These are phyloP conservation scores for Colletotrichum falcatum DNA, from an alignment of 2,329 filamentous ascomycete genomes.

Conservation along the genomic window DNA sequence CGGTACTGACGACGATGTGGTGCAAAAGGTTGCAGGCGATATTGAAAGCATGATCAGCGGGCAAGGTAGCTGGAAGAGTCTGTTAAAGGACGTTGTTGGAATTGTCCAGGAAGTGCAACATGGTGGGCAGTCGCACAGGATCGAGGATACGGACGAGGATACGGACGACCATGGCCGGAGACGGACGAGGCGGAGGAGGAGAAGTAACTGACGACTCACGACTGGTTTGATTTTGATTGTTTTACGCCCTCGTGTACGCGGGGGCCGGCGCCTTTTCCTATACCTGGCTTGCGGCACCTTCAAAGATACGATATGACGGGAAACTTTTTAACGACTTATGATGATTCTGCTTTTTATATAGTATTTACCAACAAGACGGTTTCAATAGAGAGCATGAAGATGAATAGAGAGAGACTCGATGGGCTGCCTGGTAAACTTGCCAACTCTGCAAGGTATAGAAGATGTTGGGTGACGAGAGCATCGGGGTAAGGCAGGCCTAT, in stretches of 20 bases:
- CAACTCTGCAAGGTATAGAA: not conserved
- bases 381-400: conserved; percentile 10
- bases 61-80: conserved; percentile 47
- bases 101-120: conserved; percentile 34
- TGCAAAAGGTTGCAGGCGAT: conserved; percentile 54
- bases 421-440: not conserved
- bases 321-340: conserved; percentile 31
- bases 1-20: conserved; percentile 56
- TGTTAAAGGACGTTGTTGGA: conserved; percentile 49
- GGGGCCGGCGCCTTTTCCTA: not conserved
- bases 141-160: conserved; percentile 43
- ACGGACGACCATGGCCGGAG: conserved; percentile 34
- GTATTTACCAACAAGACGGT: conserved; percentile 13
- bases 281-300: not conserved
- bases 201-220: conserved; percentile 35
- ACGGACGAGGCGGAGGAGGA: conserved; percentile 37
- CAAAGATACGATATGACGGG: conserved; percentile 32
- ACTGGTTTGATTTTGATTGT: conserved; percentile 5
- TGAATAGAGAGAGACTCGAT: not conserved
- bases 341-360: conserved; percentile 23
- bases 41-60: conserved; percentile 51
- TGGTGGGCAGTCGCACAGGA: conserved; percentile 30
- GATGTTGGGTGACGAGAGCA: not conserved
- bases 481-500: not conserved
- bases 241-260: not conserved